Conservation (phyloP, 2,329 filamentous ascomycete genomes). For the Penicillium sp. region DNA sequence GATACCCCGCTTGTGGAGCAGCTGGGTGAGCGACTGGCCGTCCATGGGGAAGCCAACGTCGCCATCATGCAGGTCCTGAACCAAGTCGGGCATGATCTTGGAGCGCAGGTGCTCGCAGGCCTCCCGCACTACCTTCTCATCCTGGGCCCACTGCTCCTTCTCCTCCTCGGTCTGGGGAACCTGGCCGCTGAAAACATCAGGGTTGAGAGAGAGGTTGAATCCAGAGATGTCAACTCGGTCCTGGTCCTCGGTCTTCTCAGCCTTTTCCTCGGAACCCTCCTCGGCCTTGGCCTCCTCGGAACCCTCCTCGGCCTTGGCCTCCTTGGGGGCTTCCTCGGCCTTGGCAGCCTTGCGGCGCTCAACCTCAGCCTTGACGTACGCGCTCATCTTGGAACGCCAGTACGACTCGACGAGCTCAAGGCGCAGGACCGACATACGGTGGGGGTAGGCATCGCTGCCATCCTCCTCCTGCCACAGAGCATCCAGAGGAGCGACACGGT, state of each 20-base stretch:
- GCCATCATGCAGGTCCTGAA: slow-evolving; percentile 86
- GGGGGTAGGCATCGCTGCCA: slow-evolving; percentile 73
- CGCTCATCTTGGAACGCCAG: slow-evolving; percentile 82
- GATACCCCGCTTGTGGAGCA: slow-evolving; percentile 95
- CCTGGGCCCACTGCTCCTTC: slow-evolving; percentile 78
- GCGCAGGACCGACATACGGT: slow-evolving; percentile 93
- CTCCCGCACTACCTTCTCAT: slow-evolving; percentile 86
- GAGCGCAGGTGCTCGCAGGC: slow-evolving; percentile 79
- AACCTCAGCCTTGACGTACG: slow-evolving; percentile 83
- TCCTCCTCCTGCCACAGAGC: slow-evolving; percentile 86
- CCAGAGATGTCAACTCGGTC: slow-evolving; percentile 83
- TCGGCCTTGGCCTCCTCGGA: slow-evolving; percentile 51
- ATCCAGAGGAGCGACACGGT: slow-evolving; percentile 91
- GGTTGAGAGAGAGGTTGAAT: slow-evolving; percentile 89
- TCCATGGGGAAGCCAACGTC: slow-evolving; percentile 99
- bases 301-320: slow-evolving; percentile 48
- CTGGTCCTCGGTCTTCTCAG: slow-evolving; percentile 52
- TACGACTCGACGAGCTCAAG: slow-evolving; percentile 88
- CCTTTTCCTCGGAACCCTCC: slow-evolving; percentile 47
- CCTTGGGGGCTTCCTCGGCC: slow-evolving; percentile 48
- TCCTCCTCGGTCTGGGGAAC: slow-evolving; percentile 87
- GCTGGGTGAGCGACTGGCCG: slow-evolving; percentile 83
- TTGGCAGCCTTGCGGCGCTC: slow-evolving; percentile 62
- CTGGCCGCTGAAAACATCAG: slow-evolving; percentile 94
- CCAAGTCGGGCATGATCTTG: slow-evolving; percentile 80